Conservation (phyloP, 192 early-diverging fungal genomes). For the Spizellomyces punctatus region DNA sequence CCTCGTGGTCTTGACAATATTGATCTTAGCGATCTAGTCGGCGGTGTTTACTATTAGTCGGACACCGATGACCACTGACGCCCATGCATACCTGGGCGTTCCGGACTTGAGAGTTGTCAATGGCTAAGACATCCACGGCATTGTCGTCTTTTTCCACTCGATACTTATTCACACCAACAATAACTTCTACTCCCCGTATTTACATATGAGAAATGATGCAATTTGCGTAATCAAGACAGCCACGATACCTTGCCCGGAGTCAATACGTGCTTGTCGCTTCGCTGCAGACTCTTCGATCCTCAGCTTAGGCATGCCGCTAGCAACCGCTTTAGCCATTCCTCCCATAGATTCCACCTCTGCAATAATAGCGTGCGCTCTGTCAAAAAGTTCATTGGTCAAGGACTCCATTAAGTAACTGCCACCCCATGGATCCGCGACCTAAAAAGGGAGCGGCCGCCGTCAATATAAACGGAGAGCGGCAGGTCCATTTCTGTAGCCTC, state of each 20-base stretch:
- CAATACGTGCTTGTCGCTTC: conserved; percentile 85
- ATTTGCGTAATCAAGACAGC: neutral
- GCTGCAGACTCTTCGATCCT: conserved; percentile 87
- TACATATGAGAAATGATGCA: neutral
- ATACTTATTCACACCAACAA: conserved; percentile 93
- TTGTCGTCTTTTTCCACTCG: conserved; percentile 55
- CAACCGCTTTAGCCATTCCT: conserved; percentile 90
- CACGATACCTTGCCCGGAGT: conserved; percentile 74
- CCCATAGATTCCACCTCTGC: conserved; percentile 83
- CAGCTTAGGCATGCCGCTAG: conserved; percentile 86
- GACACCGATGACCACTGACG: too few species aligned
- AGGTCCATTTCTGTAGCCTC: too few species aligned
- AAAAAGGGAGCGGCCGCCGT: neutral
- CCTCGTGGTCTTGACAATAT: conserved; percentile 55
- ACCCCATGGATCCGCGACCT: conserved; percentile 90
- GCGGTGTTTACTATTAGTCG: too few species aligned
- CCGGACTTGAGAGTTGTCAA: conserved; percentile 80
- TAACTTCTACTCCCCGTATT: conserved; percentile 56
- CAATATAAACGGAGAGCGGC: too few species aligned
- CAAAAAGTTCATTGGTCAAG: conserved; percentile 79
- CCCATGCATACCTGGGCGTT: conserved; percentile 42
- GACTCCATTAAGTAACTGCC: conserved; percentile 94
- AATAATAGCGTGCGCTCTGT: conserved; percentile 67
- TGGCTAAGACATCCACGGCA: conserved; percentile 70
- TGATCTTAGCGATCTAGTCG: conserved; percentile 64